Evolutionary conservation across 108 stramenopile species (phyloP), one percentile per base, ranked within the genome.

Genomic region (Pseudonitzschia pungens): DNA sequence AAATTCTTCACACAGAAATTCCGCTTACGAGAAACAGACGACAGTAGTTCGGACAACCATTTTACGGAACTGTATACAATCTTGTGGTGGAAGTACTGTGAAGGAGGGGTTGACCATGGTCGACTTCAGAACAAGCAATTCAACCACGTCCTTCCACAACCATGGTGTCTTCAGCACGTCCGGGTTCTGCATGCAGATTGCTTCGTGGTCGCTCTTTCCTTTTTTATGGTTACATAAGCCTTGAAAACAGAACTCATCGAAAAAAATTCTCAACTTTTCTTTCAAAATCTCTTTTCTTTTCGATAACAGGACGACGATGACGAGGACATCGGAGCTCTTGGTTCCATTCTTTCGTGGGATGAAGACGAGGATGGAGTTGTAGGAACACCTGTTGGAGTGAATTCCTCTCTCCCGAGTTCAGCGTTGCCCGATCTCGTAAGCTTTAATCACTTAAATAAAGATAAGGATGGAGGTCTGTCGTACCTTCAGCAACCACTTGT

Each of bases 331-430:
- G 83, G 81, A n/a, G 86, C 83, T 22, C 73, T 87, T 42, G 84
- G 82, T 9, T 83, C 82, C 24, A 82, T 87, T 62, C 77, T 87
- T 29, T 81, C 83, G 10, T 84, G 83, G 87, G 87, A 87, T 45
- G 87, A 87, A 40, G 79, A 87, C 31, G 86, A 87, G 40, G 83
- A 87, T 57, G 78, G 71, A 43, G 76, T 28, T 16, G 69, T 68
- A 21, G 60, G 36, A 60, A 44, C 70, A 20, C 60, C 60, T 33
- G 60, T 62, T 7, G 60, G 60, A 21, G 60, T 62, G 60, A 62
- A 62, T 62, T 64, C 22, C 7, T 59, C 71, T 42, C 36, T 60
- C 41, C 51, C 24, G 8, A 51, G 6, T n/a, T 59, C 71, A 36
- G 55, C 62, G 32, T 42, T 71, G 53, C 69, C 69, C 8, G 76